Evolutionary conservation across 2,329 filamentous ascomycete species (phyloP).

Genomic region (Dactylellina sp.): DNA sequence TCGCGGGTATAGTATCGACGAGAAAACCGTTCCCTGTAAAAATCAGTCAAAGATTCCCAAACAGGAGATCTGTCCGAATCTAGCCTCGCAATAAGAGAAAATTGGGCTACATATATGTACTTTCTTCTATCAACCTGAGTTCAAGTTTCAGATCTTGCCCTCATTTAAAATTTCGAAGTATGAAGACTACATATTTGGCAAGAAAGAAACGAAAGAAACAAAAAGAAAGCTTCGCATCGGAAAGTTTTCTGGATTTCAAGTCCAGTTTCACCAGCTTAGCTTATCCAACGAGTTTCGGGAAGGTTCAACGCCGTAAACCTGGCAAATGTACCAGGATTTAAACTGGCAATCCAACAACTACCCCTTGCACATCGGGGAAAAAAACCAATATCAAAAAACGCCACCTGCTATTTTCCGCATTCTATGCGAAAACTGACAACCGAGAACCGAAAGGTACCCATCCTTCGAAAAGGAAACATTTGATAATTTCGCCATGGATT

Average conservation of each 20-base stretch:
- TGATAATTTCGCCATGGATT: constrained; percentile 19
- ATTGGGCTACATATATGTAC: too few species aligned
- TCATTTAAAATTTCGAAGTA: too few species aligned
- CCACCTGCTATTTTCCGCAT: constrained; percentile 29
- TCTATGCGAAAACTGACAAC: constrained; percentile 9
- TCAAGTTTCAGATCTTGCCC: too few species aligned
- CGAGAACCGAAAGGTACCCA: constrained; percentile 27
- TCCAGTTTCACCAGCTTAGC: background rate
- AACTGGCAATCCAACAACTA: background rate
- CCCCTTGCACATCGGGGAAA: constrained; percentile 8
- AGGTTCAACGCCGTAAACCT: constrained; percentile 8
- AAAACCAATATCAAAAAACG: constrained; percentile 1
- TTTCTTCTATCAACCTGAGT: too few species aligned
- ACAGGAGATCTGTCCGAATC: too few species aligned
- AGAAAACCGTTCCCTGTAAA: too few species aligned
- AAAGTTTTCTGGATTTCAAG: constrained; percentile 7
- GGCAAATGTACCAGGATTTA: background rate
- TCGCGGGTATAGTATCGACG: too few species aligned
- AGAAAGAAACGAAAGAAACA: too few species aligned
- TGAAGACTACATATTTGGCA: too few species aligned
- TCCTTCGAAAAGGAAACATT: constrained; percentile 12
- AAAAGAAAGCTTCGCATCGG: constrained; percentile 15
- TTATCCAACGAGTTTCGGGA: constrained; percentile 16
- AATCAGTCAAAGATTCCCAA: too few species aligned
- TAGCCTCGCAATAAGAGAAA: too few species aligned